Percentiles rank a stretch among this genome's conserved stretches.
phyloP scores from a whole-genome alignment of 805 yeast genomes.

The Suhomyces canberraensis region DNA sequence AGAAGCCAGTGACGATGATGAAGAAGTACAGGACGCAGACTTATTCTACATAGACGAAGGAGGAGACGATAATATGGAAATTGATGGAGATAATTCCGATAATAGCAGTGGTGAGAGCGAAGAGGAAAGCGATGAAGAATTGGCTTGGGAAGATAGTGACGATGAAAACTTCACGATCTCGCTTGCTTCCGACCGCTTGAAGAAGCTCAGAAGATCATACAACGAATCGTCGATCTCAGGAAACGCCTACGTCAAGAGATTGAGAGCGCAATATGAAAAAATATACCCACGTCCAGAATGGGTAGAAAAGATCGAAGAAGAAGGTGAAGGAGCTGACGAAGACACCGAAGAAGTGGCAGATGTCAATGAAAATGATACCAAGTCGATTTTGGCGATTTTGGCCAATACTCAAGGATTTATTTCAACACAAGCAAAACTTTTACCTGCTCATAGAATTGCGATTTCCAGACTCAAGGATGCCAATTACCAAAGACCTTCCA shows the following conservation, averaged over 20 bases:
- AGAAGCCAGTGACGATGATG: conserved; percentile 28
- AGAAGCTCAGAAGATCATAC: conserved; percentile 66
- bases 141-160: conserved; percentile 87
- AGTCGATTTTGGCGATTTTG: conserved; percentile 32
- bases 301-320: conserved; percentile 49
- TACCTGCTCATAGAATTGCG: conserved; percentile 69
- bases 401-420: conserved; percentile 35
- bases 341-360: conserved; percentile 18
- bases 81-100: conserved; percentile 19
- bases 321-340: conserved; percentile 25
- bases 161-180: conserved; percentile 74
- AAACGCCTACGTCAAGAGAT: conserved; percentile 54
- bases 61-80: conserved; percentile 29
- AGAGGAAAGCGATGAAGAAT: conserved; percentile 83
- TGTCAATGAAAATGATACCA: conserved; percentile 18
- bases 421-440: conserved; percentile 47
- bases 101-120: conserved; percentile 34
- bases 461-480: conserved; percentile 87
- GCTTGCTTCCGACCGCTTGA: conserved; percentile 56
- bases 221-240: conserved; percentile 56
- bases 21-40: conserved; percentile 36
- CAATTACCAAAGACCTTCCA: conserved; percentile 63
- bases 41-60: conserved; percentile 45
- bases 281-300: conserved; percentile 85
- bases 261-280: conserved; percentile 67